phyloP scores from a whole-genome alignment of 2,329 filamentous ascomycete species.

The Aspergillus ibericus region DNA sequence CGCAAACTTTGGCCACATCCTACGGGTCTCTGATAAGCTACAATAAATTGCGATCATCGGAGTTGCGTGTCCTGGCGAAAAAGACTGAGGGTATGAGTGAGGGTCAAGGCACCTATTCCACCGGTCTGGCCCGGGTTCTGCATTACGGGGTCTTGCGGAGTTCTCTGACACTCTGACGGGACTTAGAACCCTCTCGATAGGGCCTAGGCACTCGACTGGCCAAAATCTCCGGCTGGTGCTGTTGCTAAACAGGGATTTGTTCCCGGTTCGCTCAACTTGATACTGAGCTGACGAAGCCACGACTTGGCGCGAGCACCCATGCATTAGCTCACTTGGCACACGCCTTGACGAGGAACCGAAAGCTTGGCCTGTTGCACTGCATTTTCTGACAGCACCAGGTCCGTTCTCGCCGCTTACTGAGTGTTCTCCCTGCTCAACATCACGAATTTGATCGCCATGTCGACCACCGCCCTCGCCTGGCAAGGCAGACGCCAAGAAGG shows the following conservation, averaged over 20 bases:
- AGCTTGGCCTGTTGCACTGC: not conserved
- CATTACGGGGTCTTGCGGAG: not conserved
- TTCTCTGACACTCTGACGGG: not conserved
- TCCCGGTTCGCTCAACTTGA: not conserved
- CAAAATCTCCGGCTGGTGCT: not conserved
- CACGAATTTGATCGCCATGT: not conserved
- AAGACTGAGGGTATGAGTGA: not conserved
- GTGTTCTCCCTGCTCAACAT: not conserved
- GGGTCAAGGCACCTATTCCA: not conserved
- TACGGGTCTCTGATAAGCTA: not conserved
- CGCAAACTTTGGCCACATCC: too few relatives aligned
- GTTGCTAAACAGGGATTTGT: not conserved
- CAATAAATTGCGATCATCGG: not conserved
- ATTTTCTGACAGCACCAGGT: too few relatives aligned
- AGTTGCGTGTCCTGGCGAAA: not conserved
- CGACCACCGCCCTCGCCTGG: not conserved
- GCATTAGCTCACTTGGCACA: not conserved
- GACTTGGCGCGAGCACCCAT: not conserved
- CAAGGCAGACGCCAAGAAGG: not conserved
- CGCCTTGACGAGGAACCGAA: not conserved
- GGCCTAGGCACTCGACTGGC: not conserved
- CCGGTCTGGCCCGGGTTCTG: not conserved
- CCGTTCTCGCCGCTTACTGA: not conserved
- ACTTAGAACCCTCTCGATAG: not conserved
- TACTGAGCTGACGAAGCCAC: constrained; percentile 6